Evolutionary conservation across 2,329 filamentous ascomycete species (phyloP).

Genomic region (Purpureocillium lavendulum): DNA sequence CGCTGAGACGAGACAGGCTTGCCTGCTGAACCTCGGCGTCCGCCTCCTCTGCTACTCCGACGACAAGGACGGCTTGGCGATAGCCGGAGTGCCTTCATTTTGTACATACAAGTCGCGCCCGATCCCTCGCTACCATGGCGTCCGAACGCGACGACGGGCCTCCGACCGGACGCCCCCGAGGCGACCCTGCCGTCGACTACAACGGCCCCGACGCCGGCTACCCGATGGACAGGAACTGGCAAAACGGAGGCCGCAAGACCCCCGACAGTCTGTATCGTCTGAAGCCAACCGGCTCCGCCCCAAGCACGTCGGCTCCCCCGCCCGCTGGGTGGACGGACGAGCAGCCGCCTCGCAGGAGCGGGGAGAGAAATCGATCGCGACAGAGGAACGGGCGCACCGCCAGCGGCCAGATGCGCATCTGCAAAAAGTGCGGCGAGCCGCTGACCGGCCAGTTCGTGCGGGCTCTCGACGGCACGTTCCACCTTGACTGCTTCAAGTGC

Average conservation of each 20-base stretch:
- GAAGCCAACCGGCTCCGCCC: slow-evolving; percentile 25
- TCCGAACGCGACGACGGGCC: slow-evolving; percentile 37
- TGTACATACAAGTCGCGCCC: slow-evolving; percentile 9
- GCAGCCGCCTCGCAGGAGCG: slow-evolving; percentile 35
- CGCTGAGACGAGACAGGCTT: slow-evolving; percentile 17
- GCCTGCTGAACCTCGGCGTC: neutral
- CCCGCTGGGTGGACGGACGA: slow-evolving; percentile 30
- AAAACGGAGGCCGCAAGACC: slow-evolving; percentile 26
- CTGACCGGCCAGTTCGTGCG: slow-evolving; percentile 94
- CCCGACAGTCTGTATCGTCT: slow-evolving; percentile 26
- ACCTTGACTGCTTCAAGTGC: slow-evolving; percentile 97
- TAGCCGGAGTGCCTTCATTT: neutral
- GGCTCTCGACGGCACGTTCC: slow-evolving; percentile 86
- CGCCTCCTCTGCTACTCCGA: slow-evolving; percentile 5
- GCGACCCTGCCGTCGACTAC: slow-evolving; percentile 18
- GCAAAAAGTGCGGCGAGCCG: slow-evolving; percentile 81
- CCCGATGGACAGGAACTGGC: slow-evolving; percentile 25
- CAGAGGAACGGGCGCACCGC: slow-evolving; percentile 44
- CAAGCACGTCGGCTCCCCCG: slow-evolving; percentile 20
- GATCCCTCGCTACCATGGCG: slow-evolving; percentile 28
- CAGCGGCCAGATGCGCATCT: slow-evolving; percentile 56
- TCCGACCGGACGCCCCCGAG: slow-evolving; percentile 27
- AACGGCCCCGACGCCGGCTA: slow-evolving; percentile 20
- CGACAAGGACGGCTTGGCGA: neutral
- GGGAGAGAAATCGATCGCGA: slow-evolving; percentile 50